Base-by-base conservation (phyloP, 2,329 filamentous ascomycete genomes). In the Colletotrichum acutatum region DNA sequence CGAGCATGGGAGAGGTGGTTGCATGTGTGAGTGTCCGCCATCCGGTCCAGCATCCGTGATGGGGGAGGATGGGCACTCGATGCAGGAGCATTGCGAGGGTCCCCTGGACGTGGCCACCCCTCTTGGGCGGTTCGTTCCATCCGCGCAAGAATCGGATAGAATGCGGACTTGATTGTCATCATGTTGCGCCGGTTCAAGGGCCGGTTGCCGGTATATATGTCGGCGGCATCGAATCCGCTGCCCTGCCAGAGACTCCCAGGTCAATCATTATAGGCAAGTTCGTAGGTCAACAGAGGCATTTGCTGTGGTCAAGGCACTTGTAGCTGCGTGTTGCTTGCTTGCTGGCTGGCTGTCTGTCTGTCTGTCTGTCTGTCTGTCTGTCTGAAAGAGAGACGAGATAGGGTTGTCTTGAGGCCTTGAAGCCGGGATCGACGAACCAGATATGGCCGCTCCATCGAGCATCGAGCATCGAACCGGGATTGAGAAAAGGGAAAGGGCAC, bases 21-120 rank as follows among this genome's bases (percentile, higher is more conserved):
- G n/a, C n/a, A n/a, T n/a, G n/a, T 58, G 52, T 37, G 58, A 37
- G 24, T 57, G 6, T 46, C 32, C 32, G 32, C 32, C 32, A 4
- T 34, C 26, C 14, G 46, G 16, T 28, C n/a, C n/a, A 28, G 34
- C 12, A n/a, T 64, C 30, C 26, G n/a, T 28, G 30, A 22, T 63
- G 63, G 24, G 52, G 37, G 52, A 32, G 30, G 42, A 32, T 8
- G 49, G 24, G 59, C 46, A 52, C 46, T 69, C 53, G 59, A 72
- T 70, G 54, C 70, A 72, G 66, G 66, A 70, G 65, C 59, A 67
- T 34, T 65, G 60, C 70, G 70, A 72, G 70, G 70, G 60, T 61
- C 70, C 69, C 70, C 66, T 70, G 60, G 12, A 37, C 16, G 54
- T 22, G 16, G 32, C 42, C 66, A 70, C 60, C 59, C 70, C 56